Base-by-base conservation (phyloP, 257 asterid species). In the Solanum verrucosum region DNA sequence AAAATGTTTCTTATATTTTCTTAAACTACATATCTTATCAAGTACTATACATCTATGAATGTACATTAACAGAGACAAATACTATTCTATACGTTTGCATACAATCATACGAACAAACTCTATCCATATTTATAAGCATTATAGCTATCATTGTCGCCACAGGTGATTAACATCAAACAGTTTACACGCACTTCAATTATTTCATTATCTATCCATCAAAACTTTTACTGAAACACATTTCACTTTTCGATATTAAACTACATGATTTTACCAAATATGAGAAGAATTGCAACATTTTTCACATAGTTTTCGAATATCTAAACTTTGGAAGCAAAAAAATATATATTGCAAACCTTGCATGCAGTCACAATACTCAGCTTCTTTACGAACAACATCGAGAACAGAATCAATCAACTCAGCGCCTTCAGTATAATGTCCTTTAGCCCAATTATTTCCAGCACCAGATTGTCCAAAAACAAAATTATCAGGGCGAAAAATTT, bases 381-480 rank as follows among this genome's bases (percentile, higher is more conserved):
- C 87, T 68, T 84, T 84, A n/a, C 87, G 77, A 9, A 84, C 87
- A 65, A 84, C 87, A 37, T 84, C 87, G 23, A 84, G 87, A 63
- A 84, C 87, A 68, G 87, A 63, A 65, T 84, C 87, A 59, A 84
- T 84, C 40, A 84, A 68, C 38, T 84, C 87, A 84, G 87, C 87
- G 16, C 87, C 87, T 84, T 84, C 87, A 6, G 87, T 84, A 20
- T 84, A 84, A 84, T 84, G 87, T 14, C 87, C 87, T 3, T 84
- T 84, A 0, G 87, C 87, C 87, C 87, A 84, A 68, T 84, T 84
- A 84, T 84, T 84, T 4, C 87, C 87, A 9, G 87, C 87, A 84
- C 87, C 87, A 42, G 73, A 60, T 34, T 84, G 87, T 7, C 87
- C 87, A 68, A 84, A 84, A 10, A 84, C 87, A n/a, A 84, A 84